A percentile compares a stretch with the other conserved stretches of the same genome.
These are phyloP conservation scores for Potentilla sterilis DNA, from an alignment of 306 rosid genomes.

Conservation along the genomic window DNA sequence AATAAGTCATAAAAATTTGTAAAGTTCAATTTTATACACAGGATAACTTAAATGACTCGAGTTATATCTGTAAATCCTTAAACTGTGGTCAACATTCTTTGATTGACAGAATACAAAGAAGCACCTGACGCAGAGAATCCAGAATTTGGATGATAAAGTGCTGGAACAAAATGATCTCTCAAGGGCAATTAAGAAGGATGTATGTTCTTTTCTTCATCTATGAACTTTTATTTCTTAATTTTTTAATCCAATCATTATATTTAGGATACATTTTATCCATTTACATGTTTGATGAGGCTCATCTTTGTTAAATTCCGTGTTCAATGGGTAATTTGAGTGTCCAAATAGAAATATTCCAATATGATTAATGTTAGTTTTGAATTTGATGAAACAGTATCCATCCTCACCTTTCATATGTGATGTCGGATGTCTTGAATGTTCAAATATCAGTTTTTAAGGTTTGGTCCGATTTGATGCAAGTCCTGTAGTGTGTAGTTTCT, in stretches of 20 bases:
- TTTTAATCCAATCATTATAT: not conserved
- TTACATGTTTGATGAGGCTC: not conserved
- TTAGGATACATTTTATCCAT: not conserved
- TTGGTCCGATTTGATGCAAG: not conserved
- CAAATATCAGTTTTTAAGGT: not conserved
- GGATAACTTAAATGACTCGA: constrained; percentile 2
- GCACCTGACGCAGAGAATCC: constrained; percentile 93
- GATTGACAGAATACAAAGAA: constrained; percentile 76
- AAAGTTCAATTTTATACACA: not conserved
- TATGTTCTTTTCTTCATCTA: constrained; percentile 35
- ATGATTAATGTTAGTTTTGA: not conserved
- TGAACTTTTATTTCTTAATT: constrained; percentile 2
- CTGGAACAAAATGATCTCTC: constrained; percentile 71
- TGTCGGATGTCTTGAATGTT: not conserved
- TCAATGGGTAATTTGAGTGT: not conserved
- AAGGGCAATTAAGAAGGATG: constrained; percentile 62
- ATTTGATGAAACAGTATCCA: not conserved
- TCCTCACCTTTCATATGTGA: not conserved
- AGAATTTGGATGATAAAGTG: constrained; percentile 85
- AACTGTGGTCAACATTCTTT: constrained; percentile 24
- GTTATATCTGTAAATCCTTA: not conserved
- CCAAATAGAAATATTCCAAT: too few species aligned
- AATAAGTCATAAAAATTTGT: not conserved
- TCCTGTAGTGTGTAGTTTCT: not conserved
- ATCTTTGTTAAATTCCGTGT: not conserved